Percentiles rank a stretch among this genome's conserved stretches.
Conservation (phyloP, 495 filamentous ascomycete genomes). For the Daldinia loculata region DNA sequence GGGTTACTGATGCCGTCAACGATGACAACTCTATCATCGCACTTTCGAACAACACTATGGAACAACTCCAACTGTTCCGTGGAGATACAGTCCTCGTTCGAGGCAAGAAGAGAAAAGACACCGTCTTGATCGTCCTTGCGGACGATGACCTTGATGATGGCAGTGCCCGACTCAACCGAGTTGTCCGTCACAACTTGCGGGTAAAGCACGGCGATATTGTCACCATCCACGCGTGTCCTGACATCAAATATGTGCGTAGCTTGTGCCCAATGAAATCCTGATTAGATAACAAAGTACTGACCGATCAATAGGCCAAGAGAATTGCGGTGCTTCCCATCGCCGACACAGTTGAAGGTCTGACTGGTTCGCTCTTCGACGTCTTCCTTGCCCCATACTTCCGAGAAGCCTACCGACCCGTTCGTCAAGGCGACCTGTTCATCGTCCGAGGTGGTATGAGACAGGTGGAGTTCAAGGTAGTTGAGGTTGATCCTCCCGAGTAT, state of each 20-base stretch:
- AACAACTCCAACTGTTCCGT: conserved; percentile 95
- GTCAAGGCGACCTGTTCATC: conserved; percentile 97
- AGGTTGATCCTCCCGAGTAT: conserved; percentile 97
- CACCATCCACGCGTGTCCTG: conserved; percentile 98
- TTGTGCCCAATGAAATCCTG: not conserved
- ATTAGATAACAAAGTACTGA: conserved; percentile 26
- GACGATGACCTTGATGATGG: conserved; percentile 99
- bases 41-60: conserved; percentile 99
- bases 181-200: conserved; percentile 95
- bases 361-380: conserved; percentile 97
- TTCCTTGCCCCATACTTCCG: conserved; percentile 99
- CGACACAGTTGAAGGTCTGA: conserved; percentile 96
- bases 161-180: conserved; percentile 94
- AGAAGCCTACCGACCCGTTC: conserved; percentile 95
- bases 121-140: conserved; percentile 93
- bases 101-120: conserved; percentile 99
- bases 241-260: conserved; percentile 96
- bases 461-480: conserved; percentile 99
- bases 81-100: conserved; percentile 97
- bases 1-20: conserved; percentile 96
- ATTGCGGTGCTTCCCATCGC: conserved; percentile 98
- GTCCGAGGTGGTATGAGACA: conserved; percentile 97
- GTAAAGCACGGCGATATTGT: conserved; percentile 98
- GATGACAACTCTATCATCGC: conserved; percentile 99
- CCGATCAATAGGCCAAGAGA: conserved; percentile 80